Percentiles rank a stretch among this genome's conserved stretches.
phyloP scores from a whole-genome alignment of 768 basidiomycete species.

The Boletus subparvulus region DNA sequence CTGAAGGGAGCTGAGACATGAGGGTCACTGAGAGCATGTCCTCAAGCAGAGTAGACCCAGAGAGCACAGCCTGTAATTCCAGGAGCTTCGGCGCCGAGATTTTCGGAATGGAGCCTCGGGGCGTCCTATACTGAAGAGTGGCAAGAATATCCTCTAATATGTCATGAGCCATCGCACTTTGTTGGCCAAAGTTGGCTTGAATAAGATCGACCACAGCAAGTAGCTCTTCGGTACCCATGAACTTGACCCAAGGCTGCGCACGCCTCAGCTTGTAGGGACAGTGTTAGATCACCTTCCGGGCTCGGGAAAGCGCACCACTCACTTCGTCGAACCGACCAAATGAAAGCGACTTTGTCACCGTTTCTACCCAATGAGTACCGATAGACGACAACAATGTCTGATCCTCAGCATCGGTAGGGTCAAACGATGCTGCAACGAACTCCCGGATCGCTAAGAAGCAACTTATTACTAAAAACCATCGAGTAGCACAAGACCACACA shows the following conservation, averaged over 20 bases:
- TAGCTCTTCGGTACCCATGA: constrained; percentile 44
- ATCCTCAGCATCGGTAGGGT: constrained; percentile 38
- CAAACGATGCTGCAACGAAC: constrained; percentile 42
- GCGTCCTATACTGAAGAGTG: constrained; percentile 25
- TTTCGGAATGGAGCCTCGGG: background rate
- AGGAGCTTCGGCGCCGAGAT: constrained; percentile 41
- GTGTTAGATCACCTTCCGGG: background rate
- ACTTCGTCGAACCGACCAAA: constrained; percentile 9
- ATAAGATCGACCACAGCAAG: constrained; percentile 46
- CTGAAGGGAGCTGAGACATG: constrained; percentile 33
- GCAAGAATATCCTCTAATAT: constrained; percentile 40
- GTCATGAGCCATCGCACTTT: constrained; percentile 5
- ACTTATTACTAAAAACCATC: background rate
- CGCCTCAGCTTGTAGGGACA: constrained; percentile 12
- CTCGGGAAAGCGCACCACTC: background rate
- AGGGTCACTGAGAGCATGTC: constrained; percentile 46
- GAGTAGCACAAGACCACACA: constrained; percentile 19
- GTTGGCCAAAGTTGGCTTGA: constrained; percentile 7
- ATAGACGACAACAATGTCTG: constrained; percentile 40
- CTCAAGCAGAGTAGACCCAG: constrained; percentile 42
- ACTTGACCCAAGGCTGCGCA: constrained; percentile 51
- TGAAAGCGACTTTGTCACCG: constrained; percentile 14
- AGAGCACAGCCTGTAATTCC: constrained; percentile 35
- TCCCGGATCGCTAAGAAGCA: constrained; percentile 38
- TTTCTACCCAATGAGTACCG: constrained; percentile 43